These are phyloP conservation scores for Naganishia sp. DNA, from an alignment of 1,284 basidiomycete species.

Conservation along the genomic window DNA sequence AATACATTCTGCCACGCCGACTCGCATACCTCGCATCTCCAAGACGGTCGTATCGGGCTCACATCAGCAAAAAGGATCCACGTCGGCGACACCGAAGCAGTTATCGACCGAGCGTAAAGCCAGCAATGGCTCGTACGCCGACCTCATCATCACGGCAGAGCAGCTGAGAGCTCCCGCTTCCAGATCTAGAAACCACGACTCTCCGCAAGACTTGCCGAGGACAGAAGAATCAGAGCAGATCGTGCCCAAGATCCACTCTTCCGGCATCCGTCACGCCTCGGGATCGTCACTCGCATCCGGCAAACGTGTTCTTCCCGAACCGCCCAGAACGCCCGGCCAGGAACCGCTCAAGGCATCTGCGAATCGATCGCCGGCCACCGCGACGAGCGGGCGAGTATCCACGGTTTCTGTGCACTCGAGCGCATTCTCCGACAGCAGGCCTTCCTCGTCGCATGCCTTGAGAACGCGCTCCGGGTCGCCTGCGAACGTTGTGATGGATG, in stretches of 20 bases:
- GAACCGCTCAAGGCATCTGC: not conserved
- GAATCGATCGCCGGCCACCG: not conserved
- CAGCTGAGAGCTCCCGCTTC: conserved; percentile 32
- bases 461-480: conserved; percentile 28
- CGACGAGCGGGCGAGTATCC: conserved; percentile 5
- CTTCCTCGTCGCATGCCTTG: conserved; percentile 14
- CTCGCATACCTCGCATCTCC: conserved; percentile 90
- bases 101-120: conserved; percentile 20
- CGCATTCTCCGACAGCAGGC: not conserved
- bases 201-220: conserved; percentile 12
- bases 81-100: conserved; percentile 60
- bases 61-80: conserved; percentile 61
- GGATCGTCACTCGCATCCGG: conserved; percentile 3
- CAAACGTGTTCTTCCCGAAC: conserved; percentile 21
- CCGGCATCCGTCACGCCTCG: conserved; percentile 3
- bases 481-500: conserved; percentile 59
- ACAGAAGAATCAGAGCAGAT: conserved; percentile 24
- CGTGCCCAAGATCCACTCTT: not conserved
- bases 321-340: conserved; percentile 5
- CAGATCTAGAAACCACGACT: not conserved
- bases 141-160: conserved; percentile 32
- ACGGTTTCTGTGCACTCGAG: conserved; percentile 8
- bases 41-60: too few species aligned
- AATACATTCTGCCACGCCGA: conserved; percentile 61
- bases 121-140: conserved; percentile 42